A percentile compares a stretch with the other conserved stretches of the same genome.
phyloP scores from a whole-genome alignment of 768 basidiomycete genomes.

The Leccinum incarnatum region DNA sequence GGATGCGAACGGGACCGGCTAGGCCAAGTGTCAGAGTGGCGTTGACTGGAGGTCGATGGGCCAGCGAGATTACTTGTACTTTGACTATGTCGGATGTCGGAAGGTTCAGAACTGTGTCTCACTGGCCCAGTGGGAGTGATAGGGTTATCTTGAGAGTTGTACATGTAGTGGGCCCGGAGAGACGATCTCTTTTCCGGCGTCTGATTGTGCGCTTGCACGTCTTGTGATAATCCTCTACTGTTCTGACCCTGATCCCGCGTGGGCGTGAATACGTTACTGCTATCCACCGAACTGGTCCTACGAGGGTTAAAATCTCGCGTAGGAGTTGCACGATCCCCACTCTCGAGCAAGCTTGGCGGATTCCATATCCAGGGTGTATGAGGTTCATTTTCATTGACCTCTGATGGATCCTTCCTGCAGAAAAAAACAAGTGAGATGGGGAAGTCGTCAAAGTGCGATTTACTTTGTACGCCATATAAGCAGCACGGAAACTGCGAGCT shows the following conservation, averaged over 20 bases:
- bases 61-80: constrained; percentile 8
- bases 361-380: constrained; percentile 79
- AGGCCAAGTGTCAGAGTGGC: constrained; percentile 18
- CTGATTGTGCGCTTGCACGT: constrained; percentile 18
- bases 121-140: constrained; percentile 12
- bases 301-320: constrained; percentile 28
- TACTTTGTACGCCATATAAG: not conserved
- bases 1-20: constrained; percentile 25
- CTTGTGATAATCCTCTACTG: constrained; percentile 14
- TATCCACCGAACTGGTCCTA: constrained; percentile 23
- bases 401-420: constrained; percentile 30
- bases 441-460: constrained; percentile 13
- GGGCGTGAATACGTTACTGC: constrained; percentile 12
- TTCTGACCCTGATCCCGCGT: constrained; percentile 23
- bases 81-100: constrained; percentile 11
- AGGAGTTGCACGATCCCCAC: constrained; percentile 27
- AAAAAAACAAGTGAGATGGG: not conserved
- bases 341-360: constrained; percentile 42
- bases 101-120: constrained; percentile 28
- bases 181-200: constrained; percentile 24
- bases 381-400: constrained; percentile 35
- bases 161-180: constrained; percentile 15
- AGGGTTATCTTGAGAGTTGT: constrained; percentile 18
- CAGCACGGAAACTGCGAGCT: constrained; percentile 23
- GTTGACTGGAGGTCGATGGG: constrained; percentile 18